A percentile compares a stretch with the other conserved stretches of the same genome.
Evolutionary conservation across 371 early-diverging fungal species (phyloP).

Genomic region (Apophysomyces trapeziformis): DNA sequence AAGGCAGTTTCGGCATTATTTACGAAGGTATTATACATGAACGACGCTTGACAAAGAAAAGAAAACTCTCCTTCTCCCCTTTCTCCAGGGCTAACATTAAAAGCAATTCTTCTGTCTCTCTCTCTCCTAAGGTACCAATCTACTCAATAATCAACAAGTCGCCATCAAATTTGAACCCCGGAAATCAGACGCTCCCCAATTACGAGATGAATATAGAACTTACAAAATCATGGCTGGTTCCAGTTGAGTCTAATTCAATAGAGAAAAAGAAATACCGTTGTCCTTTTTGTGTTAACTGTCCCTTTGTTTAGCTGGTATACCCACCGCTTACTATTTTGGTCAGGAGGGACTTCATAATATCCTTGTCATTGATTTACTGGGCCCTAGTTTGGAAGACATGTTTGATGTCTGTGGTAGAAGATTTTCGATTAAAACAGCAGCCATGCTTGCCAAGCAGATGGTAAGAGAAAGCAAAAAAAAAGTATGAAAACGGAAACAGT

Average conservation of each 20-base stretch:
- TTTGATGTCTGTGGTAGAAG: slow-evolving; percentile 91
- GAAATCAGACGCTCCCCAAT: slow-evolving; percentile 92
- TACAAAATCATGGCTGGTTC: slow-evolving; percentile 84
- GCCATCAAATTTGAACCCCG: slow-evolving; percentile 95
- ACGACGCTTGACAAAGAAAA: neutral
- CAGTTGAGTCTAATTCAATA: slow-evolving; percentile 31
- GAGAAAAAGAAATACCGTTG: neutral
- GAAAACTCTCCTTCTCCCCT: slow-evolving; percentile 13
- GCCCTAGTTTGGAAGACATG: slow-evolving; percentile 93
- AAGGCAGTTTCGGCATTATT: slow-evolving; percentile 94
- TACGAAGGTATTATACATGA: slow-evolving; percentile 79
- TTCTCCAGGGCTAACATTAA: slow-evolving; percentile 13
- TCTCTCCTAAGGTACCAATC: slow-evolving; percentile 56
- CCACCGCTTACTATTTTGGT: slow-evolving; percentile 89
- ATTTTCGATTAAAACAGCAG: slow-evolving; percentile 92
- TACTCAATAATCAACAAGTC: slow-evolving; percentile 81
- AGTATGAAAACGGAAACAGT: neutral
- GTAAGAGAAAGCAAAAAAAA: slow-evolving; percentile 32
- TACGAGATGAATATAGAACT: slow-evolving; percentile 90
- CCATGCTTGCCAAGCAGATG: slow-evolving; percentile 96
- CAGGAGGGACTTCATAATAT: slow-evolving; percentile 93
- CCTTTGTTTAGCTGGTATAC: slow-evolving; percentile 69
- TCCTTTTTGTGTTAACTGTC: slow-evolving; percentile 14
- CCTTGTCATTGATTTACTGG: slow-evolving; percentile 95
- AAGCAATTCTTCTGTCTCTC: neutral